phyloP scores from a whole-genome alignment of 495 filamentous ascomycete genomes.

The Schizothecium vesticola region DNA sequence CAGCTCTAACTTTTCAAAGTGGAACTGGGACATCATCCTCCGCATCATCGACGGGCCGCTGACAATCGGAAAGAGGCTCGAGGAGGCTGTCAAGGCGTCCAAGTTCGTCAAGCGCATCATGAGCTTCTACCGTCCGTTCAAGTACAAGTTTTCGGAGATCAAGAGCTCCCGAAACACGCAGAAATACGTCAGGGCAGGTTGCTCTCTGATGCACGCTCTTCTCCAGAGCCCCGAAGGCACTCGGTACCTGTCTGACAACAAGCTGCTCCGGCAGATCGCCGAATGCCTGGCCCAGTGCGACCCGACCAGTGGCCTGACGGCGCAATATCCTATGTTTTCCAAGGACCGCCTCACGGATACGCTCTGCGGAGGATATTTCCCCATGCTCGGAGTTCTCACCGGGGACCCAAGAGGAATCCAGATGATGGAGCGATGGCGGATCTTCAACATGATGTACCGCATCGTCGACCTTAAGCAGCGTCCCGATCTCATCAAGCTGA shows the following conservation, averaged over 20 bases:
- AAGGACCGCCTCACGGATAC: constrained; percentile 75
- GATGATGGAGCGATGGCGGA: constrained; percentile 93
- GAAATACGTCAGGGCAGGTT: constrained; percentile 86
- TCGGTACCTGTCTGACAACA: constrained; percentile 82
- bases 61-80: constrained; percentile 83
- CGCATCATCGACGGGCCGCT: constrained; percentile 90
- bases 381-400: constrained; percentile 81
- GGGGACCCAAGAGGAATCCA: constrained; percentile 72
- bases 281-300: constrained; percentile 94
- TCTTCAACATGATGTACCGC: constrained; percentile 99
- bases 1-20: constrained; percentile 82
- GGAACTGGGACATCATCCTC: constrained; percentile 92
- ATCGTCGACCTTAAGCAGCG: constrained; percentile 86
- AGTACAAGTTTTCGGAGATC: constrained; percentile 83
- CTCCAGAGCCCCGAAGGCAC: constrained; percentile 79
- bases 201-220: constrained; percentile 77
- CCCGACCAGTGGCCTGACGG: constrained; percentile 81
- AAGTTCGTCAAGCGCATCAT: constrained; percentile 94
- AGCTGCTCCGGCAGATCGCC: constrained; percentile 85
- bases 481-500: constrained; percentile 80
- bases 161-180: constrained; percentile 87
- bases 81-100: constrained; percentile 89
- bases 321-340: constrained; percentile 82
- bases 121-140: constrained; percentile 94
- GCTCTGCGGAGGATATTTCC: constrained; percentile 86